A percentile compares a stretch with the other conserved stretches of the same genome.
phyloP scores from a whole-genome alignment of 176 grass and related monocot species.

The Juncus inflexus region DNA sequence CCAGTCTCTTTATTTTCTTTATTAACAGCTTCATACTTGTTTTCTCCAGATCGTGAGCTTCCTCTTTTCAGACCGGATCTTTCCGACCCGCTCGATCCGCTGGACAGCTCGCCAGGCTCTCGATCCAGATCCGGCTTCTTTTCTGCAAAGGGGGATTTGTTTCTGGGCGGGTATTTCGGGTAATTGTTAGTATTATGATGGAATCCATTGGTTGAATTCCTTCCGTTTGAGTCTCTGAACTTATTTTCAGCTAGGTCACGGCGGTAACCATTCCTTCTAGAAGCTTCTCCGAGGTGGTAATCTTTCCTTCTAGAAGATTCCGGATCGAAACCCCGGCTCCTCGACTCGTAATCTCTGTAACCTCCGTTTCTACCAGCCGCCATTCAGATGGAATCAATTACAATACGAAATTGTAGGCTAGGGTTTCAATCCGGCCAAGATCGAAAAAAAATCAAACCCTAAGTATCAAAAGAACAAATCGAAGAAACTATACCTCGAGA shows the following conservation, averaged over 20 bases:
- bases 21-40: not conserved
- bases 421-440: not conserved
- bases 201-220: conserved; percentile 12
- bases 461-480: no score
- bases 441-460: no score
- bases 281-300: not conserved
- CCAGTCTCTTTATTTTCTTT: conserved; percentile 21
- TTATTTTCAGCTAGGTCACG: conserved; percentile 12
- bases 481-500: no score
- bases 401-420: not conserved
- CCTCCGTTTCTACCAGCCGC: not conserved
- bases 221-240: conserved; percentile 21
- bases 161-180: conserved; percentile 2
- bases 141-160: not conserved
- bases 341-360: no score
- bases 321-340: conserved; percentile 1
- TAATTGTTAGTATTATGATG: conserved; percentile 2
- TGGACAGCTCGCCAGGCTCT: conserved; percentile 59
- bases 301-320: conserved; percentile 15
- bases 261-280: conserved; percentile 10
- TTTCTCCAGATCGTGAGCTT: conserved; percentile 5
- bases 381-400: conserved; percentile 5
- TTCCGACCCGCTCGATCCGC: conserved; percentile 44
- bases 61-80: conserved; percentile 27
- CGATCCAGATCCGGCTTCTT: conserved; percentile 22